phyloP scores from a whole-genome alignment of 495 filamentous ascomycete genomes.

The Xylaria acuta region DNA sequence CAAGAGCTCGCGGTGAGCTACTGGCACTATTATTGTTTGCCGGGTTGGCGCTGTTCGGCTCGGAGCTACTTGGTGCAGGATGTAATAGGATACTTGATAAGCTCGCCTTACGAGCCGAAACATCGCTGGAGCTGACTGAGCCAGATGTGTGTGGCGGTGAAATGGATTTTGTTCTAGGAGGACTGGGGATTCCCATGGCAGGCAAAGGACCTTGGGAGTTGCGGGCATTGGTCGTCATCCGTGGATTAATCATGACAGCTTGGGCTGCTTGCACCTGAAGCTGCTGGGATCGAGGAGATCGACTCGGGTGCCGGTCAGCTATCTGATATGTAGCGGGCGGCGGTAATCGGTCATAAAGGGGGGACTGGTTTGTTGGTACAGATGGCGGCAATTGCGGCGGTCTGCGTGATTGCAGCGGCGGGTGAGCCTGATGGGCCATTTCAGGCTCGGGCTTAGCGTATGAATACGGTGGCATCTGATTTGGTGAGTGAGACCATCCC shows the following conservation, averaged over 20 bases:
- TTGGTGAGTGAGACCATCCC: constrained; percentile 69
- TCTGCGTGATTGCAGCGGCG: constrained; percentile 37
- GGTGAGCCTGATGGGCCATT: constrained; percentile 29
- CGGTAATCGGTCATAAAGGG: constrained; percentile 32
- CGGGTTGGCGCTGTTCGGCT: constrained; percentile 49
- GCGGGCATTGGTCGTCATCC: constrained; percentile 33
- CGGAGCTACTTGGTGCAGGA: constrained; percentile 43
- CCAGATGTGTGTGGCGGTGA: constrained; percentile 44
- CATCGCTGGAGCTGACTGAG: constrained; percentile 28
- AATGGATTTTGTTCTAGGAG: constrained; percentile 38
- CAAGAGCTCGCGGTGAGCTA: constrained; percentile 42
- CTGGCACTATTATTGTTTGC: constrained; percentile 43
- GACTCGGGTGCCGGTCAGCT: constrained; percentile 25
- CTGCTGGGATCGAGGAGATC: constrained; percentile 48
- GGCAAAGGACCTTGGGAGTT: constrained; percentile 43
- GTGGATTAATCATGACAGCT: constrained; percentile 47
- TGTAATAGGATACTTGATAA: constrained; percentile 46
- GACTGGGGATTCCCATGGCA: constrained; percentile 35
- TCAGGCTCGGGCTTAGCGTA: constrained; percentile 31
- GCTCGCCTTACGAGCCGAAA: constrained; percentile 44
- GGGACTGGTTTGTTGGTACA: constrained; percentile 19
- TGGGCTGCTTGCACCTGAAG: constrained; percentile 41
- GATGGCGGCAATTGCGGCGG: constrained; percentile 35
- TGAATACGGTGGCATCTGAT: constrained; percentile 42
- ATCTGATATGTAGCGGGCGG: constrained; percentile 27